Percentiles rank a stretch among this genome's conserved stretches.
Evolutionary conservation across 306 rosid genomes (phyloP).

Genomic region (Vigna nakashimae): DNA sequence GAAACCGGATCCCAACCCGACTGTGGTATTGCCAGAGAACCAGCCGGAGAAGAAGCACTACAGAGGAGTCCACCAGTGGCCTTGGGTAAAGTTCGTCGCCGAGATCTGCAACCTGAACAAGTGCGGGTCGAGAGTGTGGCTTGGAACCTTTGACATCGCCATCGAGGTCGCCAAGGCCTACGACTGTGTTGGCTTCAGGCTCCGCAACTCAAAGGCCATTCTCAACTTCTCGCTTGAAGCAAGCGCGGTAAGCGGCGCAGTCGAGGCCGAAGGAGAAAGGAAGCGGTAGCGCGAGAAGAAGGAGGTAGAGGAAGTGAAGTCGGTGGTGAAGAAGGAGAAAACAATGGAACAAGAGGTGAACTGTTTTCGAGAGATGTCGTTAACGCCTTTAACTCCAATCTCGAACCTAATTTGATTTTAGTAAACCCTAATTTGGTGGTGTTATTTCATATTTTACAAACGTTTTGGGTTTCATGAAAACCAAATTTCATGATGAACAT

Average conservation of each 20-base stretch:
- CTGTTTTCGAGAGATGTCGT: slow-evolving; percentile 53
- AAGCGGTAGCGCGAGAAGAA: slow-evolving; percentile 57
- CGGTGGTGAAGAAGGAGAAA: slow-evolving; percentile 63
- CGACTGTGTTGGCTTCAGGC: slow-evolving; percentile 77
- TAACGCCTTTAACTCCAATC: slow-evolving; percentile 57
- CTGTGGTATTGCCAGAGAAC: background rate
- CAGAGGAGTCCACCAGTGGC: slow-evolving; percentile 78
- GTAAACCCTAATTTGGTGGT: no score
- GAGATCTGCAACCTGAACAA: slow-evolving; percentile 85
- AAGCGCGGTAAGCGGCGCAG: background rate
- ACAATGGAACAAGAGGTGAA: slow-evolving; percentile 36
- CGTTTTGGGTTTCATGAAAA: no score
- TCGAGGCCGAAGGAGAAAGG: background rate
- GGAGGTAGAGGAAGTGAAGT: slow-evolving; percentile 38
- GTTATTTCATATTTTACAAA: no score
- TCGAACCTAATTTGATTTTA: no score
- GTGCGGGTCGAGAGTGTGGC: slow-evolving; percentile 82
- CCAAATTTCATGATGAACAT: no score
- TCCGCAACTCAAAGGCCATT: slow-evolving; percentile 83
- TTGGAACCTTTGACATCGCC: slow-evolving; percentile 83
- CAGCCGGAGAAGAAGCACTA: slow-evolving; percentile 53
- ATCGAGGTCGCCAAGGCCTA: slow-evolving; percentile 86
- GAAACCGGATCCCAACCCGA: slow-evolving; percentile 31
- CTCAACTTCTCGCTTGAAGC: slow-evolving; percentile 77
- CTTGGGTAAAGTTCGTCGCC: slow-evolving; percentile 90